A percentile compares a stretch with the other conserved stretches of the same genome.
These are phyloP conservation scores for Paramecium octaurelia DNA, from an alignment of 73 alveolate genomes.

Conservation along the genomic window DNA sequence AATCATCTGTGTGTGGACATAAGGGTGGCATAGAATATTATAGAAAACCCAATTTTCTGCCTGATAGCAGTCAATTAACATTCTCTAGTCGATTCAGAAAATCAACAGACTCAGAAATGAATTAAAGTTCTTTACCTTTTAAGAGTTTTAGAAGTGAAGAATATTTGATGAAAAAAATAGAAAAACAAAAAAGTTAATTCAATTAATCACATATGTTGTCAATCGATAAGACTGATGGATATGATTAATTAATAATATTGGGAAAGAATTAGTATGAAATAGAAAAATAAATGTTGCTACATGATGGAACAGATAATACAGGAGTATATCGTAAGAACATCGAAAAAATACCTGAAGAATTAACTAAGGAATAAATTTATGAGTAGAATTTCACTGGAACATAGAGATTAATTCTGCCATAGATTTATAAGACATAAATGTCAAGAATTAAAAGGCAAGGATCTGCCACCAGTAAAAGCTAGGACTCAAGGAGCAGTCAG, in stretches of 20 bases:
- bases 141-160: slow-evolving; percentile 48
- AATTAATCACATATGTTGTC: neutral
- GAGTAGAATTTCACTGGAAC: neutral
- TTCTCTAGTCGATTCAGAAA: neutral
- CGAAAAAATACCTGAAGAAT: slow-evolving; percentile 3
- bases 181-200: neutral
- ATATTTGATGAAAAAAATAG: slow-evolving; percentile 29
- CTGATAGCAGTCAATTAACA: neutral
- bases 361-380: neutral
- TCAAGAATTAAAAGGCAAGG: neutral
- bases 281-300: neutral
- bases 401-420: neutral
- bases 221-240: slow-evolving; percentile 27
- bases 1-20: slow-evolving; percentile 52
- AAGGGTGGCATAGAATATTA: slow-evolving; percentile 32
- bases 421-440: neutral
- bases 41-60: slow-evolving; percentile 25
- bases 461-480: neutral
- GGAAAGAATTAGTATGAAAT: slow-evolving; percentile 23
- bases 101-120: neutral
- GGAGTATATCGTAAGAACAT: slow-evolving; percentile 14
- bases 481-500: neutral
- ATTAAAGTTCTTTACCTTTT: neutral
- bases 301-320: slow-evolving; percentile 18
- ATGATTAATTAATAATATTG: neutral